These are phyloP conservation scores for Candida manassasensis DNA, from an alignment of 805 yeast genomes.

Conservation along the genomic window DNA sequence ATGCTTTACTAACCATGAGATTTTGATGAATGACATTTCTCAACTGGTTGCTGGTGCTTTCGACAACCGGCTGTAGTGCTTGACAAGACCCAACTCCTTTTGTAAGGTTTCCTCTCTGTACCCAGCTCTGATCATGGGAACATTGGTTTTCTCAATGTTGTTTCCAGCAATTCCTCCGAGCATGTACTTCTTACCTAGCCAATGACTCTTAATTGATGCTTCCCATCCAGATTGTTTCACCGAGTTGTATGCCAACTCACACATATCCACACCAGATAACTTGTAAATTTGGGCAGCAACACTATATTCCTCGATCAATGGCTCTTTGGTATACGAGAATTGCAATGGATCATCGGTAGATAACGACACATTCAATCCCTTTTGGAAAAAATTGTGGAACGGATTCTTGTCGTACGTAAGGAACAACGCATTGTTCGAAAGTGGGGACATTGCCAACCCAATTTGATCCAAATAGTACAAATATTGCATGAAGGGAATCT, in stretches of 20 bases:
- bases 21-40: too few species aligned
- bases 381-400: conserved; percentile 80
- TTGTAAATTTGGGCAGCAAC: conserved; percentile 98
- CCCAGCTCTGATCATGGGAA: conserved; percentile 81
- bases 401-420: conserved; percentile 97
- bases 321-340: conserved; percentile 94
- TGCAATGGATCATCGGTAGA: conserved; percentile 98
- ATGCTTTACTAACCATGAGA: too few species aligned
- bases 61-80: conserved; percentile 43
- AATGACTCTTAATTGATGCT: conserved; percentile 75
- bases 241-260: conserved; percentile 91
- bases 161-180: conserved; percentile 70
- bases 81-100: conserved; percentile 66
- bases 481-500: conserved; percentile 92
- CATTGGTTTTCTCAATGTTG: conserved; percentile 90
- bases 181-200: conserved; percentile 74
- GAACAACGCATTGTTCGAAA: conserved; percentile 93
- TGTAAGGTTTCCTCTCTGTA: conserved; percentile 78
- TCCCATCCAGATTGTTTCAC: conserved; percentile 95
- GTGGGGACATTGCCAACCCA: conserved; percentile 97
- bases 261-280: conserved; percentile 91
- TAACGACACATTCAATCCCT: conserved; percentile 90
- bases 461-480: conserved; percentile 90
- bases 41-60: conserved; percentile 5
- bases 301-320: conserved; percentile 93